Conservation (phyloP, 2,329 filamentous ascomycete species). For the Trichoderma sp. region DNA sequence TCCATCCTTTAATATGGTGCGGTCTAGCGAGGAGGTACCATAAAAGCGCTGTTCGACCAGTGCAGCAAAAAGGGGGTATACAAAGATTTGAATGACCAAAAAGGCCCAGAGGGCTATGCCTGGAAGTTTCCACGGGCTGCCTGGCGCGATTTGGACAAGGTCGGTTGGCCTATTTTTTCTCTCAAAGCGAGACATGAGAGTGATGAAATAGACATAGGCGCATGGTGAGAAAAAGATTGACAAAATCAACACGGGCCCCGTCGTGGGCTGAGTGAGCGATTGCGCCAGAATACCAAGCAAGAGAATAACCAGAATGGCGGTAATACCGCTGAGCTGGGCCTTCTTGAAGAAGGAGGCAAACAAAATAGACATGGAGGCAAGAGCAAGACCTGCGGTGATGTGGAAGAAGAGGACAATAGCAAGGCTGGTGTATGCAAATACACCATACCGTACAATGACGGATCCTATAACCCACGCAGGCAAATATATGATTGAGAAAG, state of each 20-base stretch:
- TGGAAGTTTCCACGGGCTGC: slow-evolving; percentile 64
- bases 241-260: slow-evolving; percentile 63
- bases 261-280: slow-evolving; percentile 60
- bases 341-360: slow-evolving; percentile 81
- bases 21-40: slow-evolving; percentile 64
- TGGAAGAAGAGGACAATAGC: slow-evolving; percentile 71
- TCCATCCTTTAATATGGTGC: slow-evolving; percentile 44
- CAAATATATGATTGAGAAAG: slow-evolving; percentile 75
- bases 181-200: slow-evolving; percentile 75
- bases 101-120: slow-evolving; percentile 78
- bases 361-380: slow-evolving; percentile 77
- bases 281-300: slow-evolving; percentile 81
- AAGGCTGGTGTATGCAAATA: slow-evolving; percentile 62
- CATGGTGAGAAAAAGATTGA: slow-evolving; percentile 80
- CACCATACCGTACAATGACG: slow-evolving; percentile 57
- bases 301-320: slow-evolving; percentile 67
- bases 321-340: slow-evolving; percentile 83
- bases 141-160: slow-evolving; percentile 59
- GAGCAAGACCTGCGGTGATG: slow-evolving; percentile 69
- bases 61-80: slow-evolving; percentile 72
- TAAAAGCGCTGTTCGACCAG: slow-evolving; percentile 71
- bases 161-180: slow-evolving; percentile 56
- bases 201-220: slow-evolving; percentile 79
- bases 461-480: slow-evolving; percentile 80
- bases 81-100: slow-evolving; percentile 70